Conservation (phyloP, 371 early-diverging fungal genomes). For the Actinomortierella ambigua region DNA sequence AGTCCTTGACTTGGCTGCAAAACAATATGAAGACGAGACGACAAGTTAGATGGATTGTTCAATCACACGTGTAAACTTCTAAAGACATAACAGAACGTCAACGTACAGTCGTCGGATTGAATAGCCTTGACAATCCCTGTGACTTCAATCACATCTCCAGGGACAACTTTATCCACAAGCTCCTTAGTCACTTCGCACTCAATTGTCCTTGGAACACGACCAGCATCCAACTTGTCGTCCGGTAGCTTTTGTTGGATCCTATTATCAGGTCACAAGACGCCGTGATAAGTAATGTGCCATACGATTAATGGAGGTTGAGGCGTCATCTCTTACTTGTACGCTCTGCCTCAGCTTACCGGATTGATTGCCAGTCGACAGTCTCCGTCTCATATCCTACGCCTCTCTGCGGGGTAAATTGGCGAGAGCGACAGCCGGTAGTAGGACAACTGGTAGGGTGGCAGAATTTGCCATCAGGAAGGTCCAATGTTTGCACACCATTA, state of each 20-base stretch:
- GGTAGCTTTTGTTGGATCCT: conserved; percentile 76
- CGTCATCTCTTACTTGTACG: background rate
- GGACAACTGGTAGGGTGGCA: conserved; percentile 49
- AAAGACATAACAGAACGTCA: background rate
- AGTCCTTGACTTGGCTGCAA: conserved; percentile 63
- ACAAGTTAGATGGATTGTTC: too few relatives aligned
- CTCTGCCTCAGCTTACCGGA: conserved; percentile 43
- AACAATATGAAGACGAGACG: too few relatives aligned
- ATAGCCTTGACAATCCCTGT: conserved; percentile 90
- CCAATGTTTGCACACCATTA: conserved; percentile 45
- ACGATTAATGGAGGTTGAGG: background rate
- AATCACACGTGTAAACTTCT: conserved; percentile 78
- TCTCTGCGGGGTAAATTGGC: conserved; percentile 52
- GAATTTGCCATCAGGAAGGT: conserved; percentile 53
- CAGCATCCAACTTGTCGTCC: conserved; percentile 82
- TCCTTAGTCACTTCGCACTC: conserved; percentile 96
- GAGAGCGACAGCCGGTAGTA: conserved; percentile 51
- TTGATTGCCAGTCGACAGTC: conserved; percentile 73
- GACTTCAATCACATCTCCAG: conserved; percentile 97
- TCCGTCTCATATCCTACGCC: conserved; percentile 53
- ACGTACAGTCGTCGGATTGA: conserved; percentile 64
- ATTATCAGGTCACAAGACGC: background rate
- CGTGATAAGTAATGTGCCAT: background rate
- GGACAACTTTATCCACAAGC: conserved; percentile 95
- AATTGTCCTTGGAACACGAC: conserved; percentile 97